Percentiles rank a stretch among this genome's conserved stretches.
Conservation (phyloP, 2,329 filamentous ascomycete species). For the Iodosphaeria phyllophila region DNA sequence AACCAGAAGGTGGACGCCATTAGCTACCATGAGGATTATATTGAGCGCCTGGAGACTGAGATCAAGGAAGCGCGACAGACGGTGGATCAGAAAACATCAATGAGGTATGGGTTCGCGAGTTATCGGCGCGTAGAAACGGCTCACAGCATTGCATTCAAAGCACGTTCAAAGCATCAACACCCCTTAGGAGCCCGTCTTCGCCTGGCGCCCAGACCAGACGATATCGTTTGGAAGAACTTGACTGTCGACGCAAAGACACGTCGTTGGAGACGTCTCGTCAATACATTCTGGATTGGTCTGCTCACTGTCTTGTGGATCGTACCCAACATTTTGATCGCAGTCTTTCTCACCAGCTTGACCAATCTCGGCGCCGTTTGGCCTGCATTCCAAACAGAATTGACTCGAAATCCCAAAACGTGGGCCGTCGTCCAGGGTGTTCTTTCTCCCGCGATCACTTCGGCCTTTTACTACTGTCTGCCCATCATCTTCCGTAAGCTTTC, state of each 20-base stretch:
- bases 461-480: conserved; percentile 74
- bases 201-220: conserved; percentile 71
- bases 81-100: conserved; percentile 73
- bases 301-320: conserved; percentile 76
- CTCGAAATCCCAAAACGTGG: conserved; percentile 49
- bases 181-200: conserved; percentile 59
- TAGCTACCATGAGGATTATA: conserved; percentile 74
- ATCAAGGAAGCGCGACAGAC: conserved; percentile 68
- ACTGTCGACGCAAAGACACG: conserved; percentile 47
- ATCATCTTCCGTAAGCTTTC: conserved; percentile 81
- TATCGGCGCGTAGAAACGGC: conserved; percentile 79
- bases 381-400: conserved; percentile 48
- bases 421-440: conserved; percentile 80
- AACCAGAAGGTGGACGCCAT: conserved; percentile 78
- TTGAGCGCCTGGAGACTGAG: conserved; percentile 62
- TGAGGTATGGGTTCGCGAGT: conserved; percentile 87
- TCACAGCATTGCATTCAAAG: conserved; percentile 68
- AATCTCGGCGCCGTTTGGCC: conserved; percentile 71
- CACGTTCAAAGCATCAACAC: conserved; percentile 64
- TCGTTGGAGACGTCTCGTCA: conserved; percentile 54
- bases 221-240: conserved; percentile 94
- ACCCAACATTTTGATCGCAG: conserved; percentile 84
- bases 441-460: conserved; percentile 70
- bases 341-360: conserved; percentile 73
- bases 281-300: conserved; percentile 66